Evolutionary conservation across 2,329 filamentous ascomycete species (phyloP).

Genomic region (Alternaria postmessia): DNA sequence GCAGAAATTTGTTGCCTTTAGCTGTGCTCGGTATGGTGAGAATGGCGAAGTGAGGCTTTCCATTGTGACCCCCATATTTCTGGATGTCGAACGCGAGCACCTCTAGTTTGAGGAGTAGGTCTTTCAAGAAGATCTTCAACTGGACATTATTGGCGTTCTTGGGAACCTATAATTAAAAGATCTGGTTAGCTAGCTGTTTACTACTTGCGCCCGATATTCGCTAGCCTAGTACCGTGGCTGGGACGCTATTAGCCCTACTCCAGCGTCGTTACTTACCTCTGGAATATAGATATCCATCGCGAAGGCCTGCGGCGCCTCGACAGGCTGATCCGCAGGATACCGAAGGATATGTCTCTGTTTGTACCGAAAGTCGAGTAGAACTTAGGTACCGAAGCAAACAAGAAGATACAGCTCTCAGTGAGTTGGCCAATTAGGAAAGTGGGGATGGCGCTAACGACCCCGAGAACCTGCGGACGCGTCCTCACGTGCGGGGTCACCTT

Average conservation of each 20-base stretch:
- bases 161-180: conserved; percentile 44
- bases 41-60: conserved; percentile 41
- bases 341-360: neutral
- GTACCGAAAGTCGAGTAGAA: neutral
- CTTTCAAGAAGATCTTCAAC: conserved; percentile 52
- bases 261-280: conserved; percentile 22
- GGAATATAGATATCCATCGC: conserved; percentile 39
- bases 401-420: neutral
- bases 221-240: neutral
- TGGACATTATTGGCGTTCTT: conserved; percentile 52
- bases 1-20: conserved; percentile 57
- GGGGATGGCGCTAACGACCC: conserved; percentile 12
- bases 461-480: conserved; percentile 4
- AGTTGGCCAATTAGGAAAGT: conserved; percentile 11
- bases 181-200: neutral
- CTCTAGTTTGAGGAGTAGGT: conserved; percentile 48
- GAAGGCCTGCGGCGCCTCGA: neutral
- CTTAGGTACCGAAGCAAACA: neutral
- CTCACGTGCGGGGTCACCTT: conserved; percentile 17
- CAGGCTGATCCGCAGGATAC: neutral
- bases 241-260: neutral
- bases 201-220: neutral
- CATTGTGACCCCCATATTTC: conserved; percentile 47
- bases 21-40: conserved; percentile 56
- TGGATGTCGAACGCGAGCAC: conserved; percentile 56